Percentiles rank a stretch among this genome's conserved stretches.
phyloP scores from a whole-genome alignment of 768 basidiomycete species.

The Leucocoprinus birnbaumii region DNA sequence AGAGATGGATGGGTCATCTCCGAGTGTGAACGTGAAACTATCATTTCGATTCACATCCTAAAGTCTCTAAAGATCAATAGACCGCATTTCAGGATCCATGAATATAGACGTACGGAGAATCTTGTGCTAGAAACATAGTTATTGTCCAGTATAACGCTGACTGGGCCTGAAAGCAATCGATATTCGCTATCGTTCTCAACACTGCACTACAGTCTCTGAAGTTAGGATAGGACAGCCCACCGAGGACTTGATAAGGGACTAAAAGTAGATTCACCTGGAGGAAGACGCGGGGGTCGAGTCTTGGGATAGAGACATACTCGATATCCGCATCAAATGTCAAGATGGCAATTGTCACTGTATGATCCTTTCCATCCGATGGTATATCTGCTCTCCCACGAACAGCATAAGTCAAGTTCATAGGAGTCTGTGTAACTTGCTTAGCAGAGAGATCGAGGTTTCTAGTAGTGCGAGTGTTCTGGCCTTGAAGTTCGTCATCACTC shows the following conservation, averaged over 20 bases:
- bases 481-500: background rate
- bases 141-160: conserved; percentile 57
- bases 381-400: conserved; percentile 50
- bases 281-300: conserved; percentile 45
- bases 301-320: conserved; percentile 48
- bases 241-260: background rate
- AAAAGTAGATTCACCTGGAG: conserved; percentile 34
- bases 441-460: background rate
- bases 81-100: background rate
- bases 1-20: conserved; percentile 39
- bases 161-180: conserved; percentile 48
- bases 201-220: conserved; percentile 29
- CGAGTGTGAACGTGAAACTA: conserved; percentile 53
- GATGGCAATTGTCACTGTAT: conserved; percentile 50
- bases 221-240: background rate
- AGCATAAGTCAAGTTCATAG: conserved; percentile 47
- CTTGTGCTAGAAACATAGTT: conserved; percentile 51
- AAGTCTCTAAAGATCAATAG: too few relatives aligned
- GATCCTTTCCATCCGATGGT: conserved; percentile 51
- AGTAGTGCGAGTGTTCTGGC: background rate
- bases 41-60: conserved; percentile 49
- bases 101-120: conserved; percentile 31
- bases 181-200: conserved; percentile 60
- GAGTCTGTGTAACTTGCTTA: conserved; percentile 42
- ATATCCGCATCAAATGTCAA: conserved; percentile 44